A percentile compares a stretch with the other conserved stretches of the same genome.
These are phyloP conservation scores for Mrakia gelida DNA, from an alignment of 768 basidiomycete genomes.

Conservation along the genomic window DNA sequence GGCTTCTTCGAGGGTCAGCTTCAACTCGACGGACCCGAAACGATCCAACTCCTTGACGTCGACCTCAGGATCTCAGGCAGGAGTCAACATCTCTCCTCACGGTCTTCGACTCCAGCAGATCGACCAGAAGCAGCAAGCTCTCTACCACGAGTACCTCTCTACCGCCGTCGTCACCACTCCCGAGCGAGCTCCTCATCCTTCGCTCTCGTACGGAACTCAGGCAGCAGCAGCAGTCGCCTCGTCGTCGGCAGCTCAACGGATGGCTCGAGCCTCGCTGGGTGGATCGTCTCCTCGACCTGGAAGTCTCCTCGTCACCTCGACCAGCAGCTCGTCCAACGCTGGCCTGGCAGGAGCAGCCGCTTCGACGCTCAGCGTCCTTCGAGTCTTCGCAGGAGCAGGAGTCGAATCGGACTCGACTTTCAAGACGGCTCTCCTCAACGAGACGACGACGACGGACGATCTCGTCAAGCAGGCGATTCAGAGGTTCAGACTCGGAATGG, in stretches of 20 bases:
- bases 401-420: constrained; percentile 93
- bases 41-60: not conserved
- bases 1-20: constrained; percentile 6
- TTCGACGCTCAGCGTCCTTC: constrained; percentile 78
- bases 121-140: constrained; percentile 80
- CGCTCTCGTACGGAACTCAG: constrained; percentile 69
- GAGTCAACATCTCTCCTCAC: constrained; percentile 44
- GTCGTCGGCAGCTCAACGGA: constrained; percentile 21
- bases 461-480: constrained; percentile 89
- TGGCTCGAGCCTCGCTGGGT: constrained; percentile 23
- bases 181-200: constrained; percentile 58
- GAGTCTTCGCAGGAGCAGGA: constrained; percentile 88
- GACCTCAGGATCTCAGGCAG: not conserved
- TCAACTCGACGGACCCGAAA: constrained; percentile 11
- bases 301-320: constrained; percentile 44
- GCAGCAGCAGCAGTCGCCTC: constrained; percentile 66
- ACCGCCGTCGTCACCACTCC: constrained; percentile 59
- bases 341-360: not conserved
- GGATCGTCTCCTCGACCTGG: constrained; percentile 25
- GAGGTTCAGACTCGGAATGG: constrained; percentile 68
- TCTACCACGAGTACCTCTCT: constrained; percentile 85
- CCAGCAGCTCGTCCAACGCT: constrained; percentile 1
- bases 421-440: constrained; percentile 91
- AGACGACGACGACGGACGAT: constrained; percentile 75
- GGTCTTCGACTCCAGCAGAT: constrained; percentile 69